Base-by-base conservation (phyloP, 1,284 basidiomycete genomes). In the Leccinum fuscescens region DNA sequence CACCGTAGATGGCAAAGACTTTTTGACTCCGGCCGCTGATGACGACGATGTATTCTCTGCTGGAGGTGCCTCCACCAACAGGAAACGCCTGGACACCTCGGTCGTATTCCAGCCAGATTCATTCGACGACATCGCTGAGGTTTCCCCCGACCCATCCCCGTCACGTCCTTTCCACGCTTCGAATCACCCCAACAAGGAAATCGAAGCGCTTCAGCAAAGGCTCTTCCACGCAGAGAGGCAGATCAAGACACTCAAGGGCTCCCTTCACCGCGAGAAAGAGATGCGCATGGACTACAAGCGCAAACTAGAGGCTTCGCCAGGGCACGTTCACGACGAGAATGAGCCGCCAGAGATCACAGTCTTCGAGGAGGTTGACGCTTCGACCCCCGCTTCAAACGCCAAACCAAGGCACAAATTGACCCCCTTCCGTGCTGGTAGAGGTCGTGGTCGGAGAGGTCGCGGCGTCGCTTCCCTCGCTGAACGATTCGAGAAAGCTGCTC, bases 191-290 rank as follows among this genome's bases (percentile, higher is more conserved):
- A 82, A 78, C 68, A 90, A 89, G 70, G 91, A 93, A 73, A 85
- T 92, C 50, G 92, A 93, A 68, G 84, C 85, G 0, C 77, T 93
- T 20, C 88, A 92, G 63, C 88, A 92, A 67, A 80, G 87, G 29
- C 80, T 94, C 39, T 88, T 90, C 12, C 92, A 93, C 73, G 90
- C 92, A 6, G 90, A 93, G 69, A 78, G 90, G 57, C 89, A 92
- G 69, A 89, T 94, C 68, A 83, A 81, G 62, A 92, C 91, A 5
- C 81, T 94, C 61, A 90, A 92, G 70, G 84, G 86, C 50, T 87
- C 87, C 1, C 71, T 94, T 52, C 85, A 86, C 69, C 81, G 90
- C 60, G 92, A 94, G 79, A 93, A 93, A 75, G 88, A 90, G 77
- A 74, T 86, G 64, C 82, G 86, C 53, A 83, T 92, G 71, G 86